Evolutionary conservation across 2,329 filamentous ascomycete species (phyloP).

Genomic region (Magnaporthiopsis poae): DNA sequence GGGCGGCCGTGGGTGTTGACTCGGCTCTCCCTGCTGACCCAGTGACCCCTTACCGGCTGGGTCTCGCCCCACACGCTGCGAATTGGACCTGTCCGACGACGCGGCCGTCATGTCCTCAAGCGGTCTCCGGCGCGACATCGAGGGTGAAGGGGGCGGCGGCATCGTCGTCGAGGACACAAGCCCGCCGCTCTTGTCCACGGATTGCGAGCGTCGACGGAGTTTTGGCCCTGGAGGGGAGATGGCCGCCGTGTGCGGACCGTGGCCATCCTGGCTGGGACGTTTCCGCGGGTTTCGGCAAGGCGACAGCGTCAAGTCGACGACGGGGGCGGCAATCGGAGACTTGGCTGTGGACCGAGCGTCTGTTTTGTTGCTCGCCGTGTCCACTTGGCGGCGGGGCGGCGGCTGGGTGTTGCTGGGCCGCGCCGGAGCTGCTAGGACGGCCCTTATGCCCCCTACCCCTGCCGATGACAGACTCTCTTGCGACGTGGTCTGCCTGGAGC

Average conservation of each 20-base stretch:
- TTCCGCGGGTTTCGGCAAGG: neutral
- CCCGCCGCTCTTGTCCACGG: neutral
- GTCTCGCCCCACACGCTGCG: neutral
- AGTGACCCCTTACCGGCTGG: conserved; percentile 9
- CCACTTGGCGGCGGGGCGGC: neutral
- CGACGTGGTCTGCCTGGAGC: conserved; percentile 5
- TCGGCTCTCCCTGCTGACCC: neutral
- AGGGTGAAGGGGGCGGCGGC: neutral
- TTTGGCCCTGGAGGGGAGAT: neutral
- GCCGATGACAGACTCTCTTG: conserved; percentile 1
- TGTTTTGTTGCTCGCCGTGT: neutral
- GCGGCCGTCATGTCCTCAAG: neutral
- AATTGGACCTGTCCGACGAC: neutral
- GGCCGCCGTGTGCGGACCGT: neutral
- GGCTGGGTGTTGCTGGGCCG: neutral
- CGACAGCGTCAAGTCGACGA: neutral
- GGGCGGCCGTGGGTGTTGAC: neutral
- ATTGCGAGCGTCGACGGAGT: neutral
- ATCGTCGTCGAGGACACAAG: neutral
- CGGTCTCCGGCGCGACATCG: neutral
- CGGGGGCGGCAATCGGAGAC: neutral
- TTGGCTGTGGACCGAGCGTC: neutral
- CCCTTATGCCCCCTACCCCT: neutral
- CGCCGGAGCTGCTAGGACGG: no score
- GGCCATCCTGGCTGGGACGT: neutral